Base-by-base conservation (phyloP, 805 yeast genomes). In the Clavispora vitiphila region DNA sequence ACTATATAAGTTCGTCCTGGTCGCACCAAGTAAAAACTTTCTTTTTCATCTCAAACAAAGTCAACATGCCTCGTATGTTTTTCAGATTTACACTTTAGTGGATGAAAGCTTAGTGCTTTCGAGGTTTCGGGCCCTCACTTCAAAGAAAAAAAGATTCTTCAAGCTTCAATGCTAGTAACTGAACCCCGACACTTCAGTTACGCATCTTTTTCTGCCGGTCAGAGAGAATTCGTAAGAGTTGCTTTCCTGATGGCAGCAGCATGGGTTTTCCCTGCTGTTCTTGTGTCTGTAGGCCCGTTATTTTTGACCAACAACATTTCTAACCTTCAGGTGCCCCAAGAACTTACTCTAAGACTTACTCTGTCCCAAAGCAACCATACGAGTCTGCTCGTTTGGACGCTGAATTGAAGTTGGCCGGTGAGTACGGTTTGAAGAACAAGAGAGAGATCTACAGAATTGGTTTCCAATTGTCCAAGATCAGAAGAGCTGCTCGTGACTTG, bases 401-500 rank as follows among this genome's bases (percentile, higher is more conserved):
- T 72, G 99, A 93, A 80, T 86, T 93, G 75, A 91, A 93, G 80
- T 86, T 93, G 71, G 97, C 95, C 69, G 99, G 99, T 82, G 98
- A 93, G 78, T 90, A 77, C 86, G 99, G 99, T 83, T 85, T 93
- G 72, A 91, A 89, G 81, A 93, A 93, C 96, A 93, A 93, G 91
- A 87, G 95, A 74, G 99, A 93, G 80, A 88, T 93, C 75, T 93
- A 93, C 95, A 89, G 99, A 86, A 90, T 93, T 73, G 95, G 95
- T 74, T 87, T 86, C 83, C 98, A 93, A 80, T 86, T 93, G 69
- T 93, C 99, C 56, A 93, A 93, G 84, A 91, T 93, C 72, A 90
- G 99, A 81, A 89, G 99, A 81, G 99, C 99, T 74, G 99, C 99
- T 71, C 96, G 99, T 86, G 98, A 93, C 70, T 81, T 93, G 67